Base-by-base conservation (phyloP, 352 stramenopile species). In the Phytophthora multivora region DNA sequence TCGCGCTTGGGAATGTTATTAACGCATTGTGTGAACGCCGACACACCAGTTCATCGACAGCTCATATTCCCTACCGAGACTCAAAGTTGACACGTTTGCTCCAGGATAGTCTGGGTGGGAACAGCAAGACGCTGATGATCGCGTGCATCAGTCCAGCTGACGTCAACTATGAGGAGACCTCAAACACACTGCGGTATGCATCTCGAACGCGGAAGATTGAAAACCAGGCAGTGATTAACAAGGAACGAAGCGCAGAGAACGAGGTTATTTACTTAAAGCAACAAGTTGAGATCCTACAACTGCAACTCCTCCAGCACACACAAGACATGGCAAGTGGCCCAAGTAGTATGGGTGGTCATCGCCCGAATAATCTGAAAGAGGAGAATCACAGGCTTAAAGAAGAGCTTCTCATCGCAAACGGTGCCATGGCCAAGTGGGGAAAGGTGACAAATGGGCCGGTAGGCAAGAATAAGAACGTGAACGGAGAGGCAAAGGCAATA, bases 121-220 rank as follows among this genome's bases (percentile, higher is more conserved):
- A 97, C 73, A 95, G 86, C 53, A 96, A 97, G 64, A 97, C 89
- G 3, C 51, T 97, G 11, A 97, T 97, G 89, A 93, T 97, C 43
- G 85, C 89, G 13, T 93, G 81, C 45, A 62, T 92, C 36, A 96
- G 82, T 43, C 88, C 90, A 0, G 84, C 90, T 0, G 78, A 91
- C 26, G 51, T 91, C 6, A 96, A 97, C 53, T 87, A 88, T 42
- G 82, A 93, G 62, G 98, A 99, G 70, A 99, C 97, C 0, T 77
- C 98, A 9, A 98, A 90, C 28, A 99, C 97, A 47, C 77, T 99
- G 15, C 86, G 97, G 15, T 94, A 91, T 59, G 97, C 97, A 1
- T 96, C 97, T 49, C 90, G 97, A 18, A 95, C 98, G 5, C 99
- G 99, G 42, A 98, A 99, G 52, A 99, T 99, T 66, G 96, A 99